Percentiles rank a stretch among this genome's conserved stretches.
Conservation (phyloP, 306 rosid genomes). For the Senna siamea region DNA sequence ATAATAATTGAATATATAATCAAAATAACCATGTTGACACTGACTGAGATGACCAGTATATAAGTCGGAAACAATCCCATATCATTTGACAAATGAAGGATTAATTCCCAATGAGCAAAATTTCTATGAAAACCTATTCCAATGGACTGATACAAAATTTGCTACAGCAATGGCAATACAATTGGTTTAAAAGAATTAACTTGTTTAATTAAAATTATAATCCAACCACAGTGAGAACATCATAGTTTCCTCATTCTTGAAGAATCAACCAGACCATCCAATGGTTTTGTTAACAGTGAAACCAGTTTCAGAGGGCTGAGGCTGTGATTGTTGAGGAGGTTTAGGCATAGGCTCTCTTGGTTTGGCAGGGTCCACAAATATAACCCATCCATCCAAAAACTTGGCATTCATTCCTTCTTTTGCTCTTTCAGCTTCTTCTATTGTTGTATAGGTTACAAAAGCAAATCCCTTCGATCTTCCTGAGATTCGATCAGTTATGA, state of each 20-base stretch:
- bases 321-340: slow-evolving; percentile 68
- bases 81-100: background rate
- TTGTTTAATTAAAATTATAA: slow-evolving; percentile 17
- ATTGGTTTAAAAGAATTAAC: slow-evolving; percentile 21
- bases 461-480: slow-evolving; percentile 94
- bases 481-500: slow-evolving; percentile 73
- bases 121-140: slow-evolving; percentile 13
- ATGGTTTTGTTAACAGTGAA: slow-evolving; percentile 81
- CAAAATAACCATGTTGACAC: background rate
- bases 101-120: slow-evolving; percentile 10
- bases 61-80: background rate
- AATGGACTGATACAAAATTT: background rate
- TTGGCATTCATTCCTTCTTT: slow-evolving; percentile 87
- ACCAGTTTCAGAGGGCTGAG: slow-evolving; percentile 64
- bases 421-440: slow-evolving; percentile 93
- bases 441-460: slow-evolving; percentile 60
- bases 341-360: slow-evolving; percentile 69
- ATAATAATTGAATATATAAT: background rate
- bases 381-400: slow-evolving; percentile 96
- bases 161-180: slow-evolving; percentile 30
- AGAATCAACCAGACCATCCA: slow-evolving; percentile 85
- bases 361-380: slow-evolving; percentile 94
- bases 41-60: background rate
- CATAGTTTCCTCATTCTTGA: slow-evolving; percentile 5
- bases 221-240: slow-evolving; percentile 23